These are phyloP conservation scores for Puccinia hordei DNA, from an alignment of 1,284 basidiomycete genomes.

Conservation along the genomic window DNA sequence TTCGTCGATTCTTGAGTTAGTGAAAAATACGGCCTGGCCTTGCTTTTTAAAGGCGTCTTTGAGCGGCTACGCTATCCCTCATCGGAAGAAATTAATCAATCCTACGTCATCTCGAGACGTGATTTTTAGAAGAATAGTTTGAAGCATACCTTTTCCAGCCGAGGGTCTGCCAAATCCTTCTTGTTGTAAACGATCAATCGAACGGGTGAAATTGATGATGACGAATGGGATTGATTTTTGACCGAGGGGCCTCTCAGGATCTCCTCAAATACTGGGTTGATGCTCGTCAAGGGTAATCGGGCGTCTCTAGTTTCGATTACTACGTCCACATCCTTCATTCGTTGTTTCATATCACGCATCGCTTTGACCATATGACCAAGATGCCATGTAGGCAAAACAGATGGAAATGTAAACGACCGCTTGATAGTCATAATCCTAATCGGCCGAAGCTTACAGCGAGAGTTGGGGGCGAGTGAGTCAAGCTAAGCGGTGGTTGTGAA, in stretches of 20 bases:
- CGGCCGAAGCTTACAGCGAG: not conserved
- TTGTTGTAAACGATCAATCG: conserved; percentile 91
- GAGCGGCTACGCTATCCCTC: conserved; percentile 36
- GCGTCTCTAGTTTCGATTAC: conserved; percentile 94
- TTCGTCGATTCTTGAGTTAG: conserved; percentile 41
- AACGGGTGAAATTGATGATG: not conserved
- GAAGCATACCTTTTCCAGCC: conserved; percentile 73
- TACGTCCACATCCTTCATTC: conserved; percentile 79
- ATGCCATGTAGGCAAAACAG: conserved; percentile 82
- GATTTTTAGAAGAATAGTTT: not conserved
- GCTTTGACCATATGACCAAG: conserved; percentile 89
- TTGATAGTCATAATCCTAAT: conserved; percentile 7
- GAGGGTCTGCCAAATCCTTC: conserved; percentile 80
- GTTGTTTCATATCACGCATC: conserved; percentile 68
- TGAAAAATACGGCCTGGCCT: conserved; percentile 43
- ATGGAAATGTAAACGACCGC: conserved; percentile 61
- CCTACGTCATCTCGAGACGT: not conserved
- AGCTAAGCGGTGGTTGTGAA: no score
- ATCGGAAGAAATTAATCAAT: not conserved
- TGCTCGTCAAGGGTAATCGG: conserved; percentile 85
- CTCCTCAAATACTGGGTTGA: conserved; percentile 84
- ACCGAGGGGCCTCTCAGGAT: conserved; percentile 53
- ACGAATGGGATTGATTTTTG: not conserved
- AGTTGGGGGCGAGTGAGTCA: no score
- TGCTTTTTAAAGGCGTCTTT: conserved; percentile 30